Percentiles rank a stretch among this genome's conserved stretches.
Conservation (phyloP, 2,329 filamentous ascomycete species). For the Corniculantispora saksenae region DNA sequence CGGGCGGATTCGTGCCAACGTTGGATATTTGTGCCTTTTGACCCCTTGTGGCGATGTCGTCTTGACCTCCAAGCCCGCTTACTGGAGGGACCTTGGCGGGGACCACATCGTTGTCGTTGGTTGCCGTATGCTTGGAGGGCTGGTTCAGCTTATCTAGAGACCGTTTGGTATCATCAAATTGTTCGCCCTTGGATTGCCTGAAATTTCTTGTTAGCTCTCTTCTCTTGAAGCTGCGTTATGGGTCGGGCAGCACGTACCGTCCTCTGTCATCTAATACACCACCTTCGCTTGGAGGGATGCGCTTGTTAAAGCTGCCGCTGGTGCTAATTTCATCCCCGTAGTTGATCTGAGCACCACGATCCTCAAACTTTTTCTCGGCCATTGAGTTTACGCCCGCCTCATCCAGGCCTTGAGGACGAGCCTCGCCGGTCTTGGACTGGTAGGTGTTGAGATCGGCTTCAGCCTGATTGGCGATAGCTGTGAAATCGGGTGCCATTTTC, state of each 20-base stretch:
- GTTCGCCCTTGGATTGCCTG: conserved; percentile 46
- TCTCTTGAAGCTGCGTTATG: background rate
- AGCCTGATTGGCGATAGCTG: conserved; percentile 46
- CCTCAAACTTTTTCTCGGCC: conserved; percentile 43
- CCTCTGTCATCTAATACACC: conserved; percentile 46
- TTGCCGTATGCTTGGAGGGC: conserved; percentile 27
- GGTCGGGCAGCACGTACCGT: conserved; percentile 37
- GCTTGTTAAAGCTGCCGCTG: conserved; percentile 47
- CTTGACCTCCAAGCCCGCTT: conserved; percentile 26
- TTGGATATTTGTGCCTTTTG: conserved; percentile 40
- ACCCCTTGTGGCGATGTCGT: conserved; percentile 38
- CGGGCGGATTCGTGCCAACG: conserved; percentile 36
- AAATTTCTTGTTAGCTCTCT: conserved; percentile 19
- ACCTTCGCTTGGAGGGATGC: conserved; percentile 47
- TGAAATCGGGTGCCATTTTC: conserved; percentile 32
- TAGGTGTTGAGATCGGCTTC: conserved; percentile 51
- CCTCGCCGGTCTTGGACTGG: conserved; percentile 48
- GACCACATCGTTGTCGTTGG: conserved; percentile 40
- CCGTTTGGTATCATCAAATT: conserved; percentile 46
- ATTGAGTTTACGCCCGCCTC: conserved; percentile 44
- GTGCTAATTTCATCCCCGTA: conserved; percentile 47
- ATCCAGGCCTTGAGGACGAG: conserved; percentile 39
- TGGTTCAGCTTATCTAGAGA: conserved; percentile 41
- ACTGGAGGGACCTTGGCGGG: conserved; percentile 27
- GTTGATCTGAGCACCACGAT: conserved; percentile 38